phyloP scores from a whole-genome alignment of 2,329 filamentous ascomycete species.

The Aspergillus awamori region DNA sequence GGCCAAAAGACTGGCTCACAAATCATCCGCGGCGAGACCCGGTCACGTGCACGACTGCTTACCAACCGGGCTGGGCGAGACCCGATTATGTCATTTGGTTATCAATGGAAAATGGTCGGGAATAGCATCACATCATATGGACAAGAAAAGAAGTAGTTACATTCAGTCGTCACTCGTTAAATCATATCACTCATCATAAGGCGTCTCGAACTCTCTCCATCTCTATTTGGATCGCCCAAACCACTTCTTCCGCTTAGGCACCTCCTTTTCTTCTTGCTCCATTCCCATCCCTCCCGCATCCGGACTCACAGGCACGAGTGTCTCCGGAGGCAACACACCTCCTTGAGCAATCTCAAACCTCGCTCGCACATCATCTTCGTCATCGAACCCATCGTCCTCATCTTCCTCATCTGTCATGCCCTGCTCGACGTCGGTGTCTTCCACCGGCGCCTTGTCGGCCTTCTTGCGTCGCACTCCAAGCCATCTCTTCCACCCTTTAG shows the following conservation, averaged over 20 bases:
- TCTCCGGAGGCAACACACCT: constrained; percentile 11
- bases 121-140: background rate
- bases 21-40: constrained; percentile 17
- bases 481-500: constrained; percentile 47
- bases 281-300: constrained; percentile 18
- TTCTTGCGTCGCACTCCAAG: constrained; percentile 35
- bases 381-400: constrained; percentile 13
- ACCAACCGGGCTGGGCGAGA: constrained; percentile 24
- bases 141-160: background rate
- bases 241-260: constrained; percentile 35
- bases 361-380: constrained; percentile 7
- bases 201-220: constrained; percentile 15
- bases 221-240: constrained; percentile 27
- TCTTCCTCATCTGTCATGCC: constrained; percentile 25
- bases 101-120: background rate
- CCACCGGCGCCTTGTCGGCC: constrained; percentile 20
- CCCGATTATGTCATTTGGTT: constrained; percentile 21
- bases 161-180: background rate
- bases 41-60: constrained; percentile 24
- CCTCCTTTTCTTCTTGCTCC: constrained; percentile 15
- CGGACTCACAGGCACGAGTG: constrained; percentile 13
- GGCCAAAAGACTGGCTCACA: background rate
- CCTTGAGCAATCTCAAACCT: background rate
- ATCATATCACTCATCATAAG: background rate
- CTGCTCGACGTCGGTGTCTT: constrained; percentile 27